Evolutionary conservation across 208 protist species (phyloP).

Genomic region (Wallacemonas collosoma): DNA sequence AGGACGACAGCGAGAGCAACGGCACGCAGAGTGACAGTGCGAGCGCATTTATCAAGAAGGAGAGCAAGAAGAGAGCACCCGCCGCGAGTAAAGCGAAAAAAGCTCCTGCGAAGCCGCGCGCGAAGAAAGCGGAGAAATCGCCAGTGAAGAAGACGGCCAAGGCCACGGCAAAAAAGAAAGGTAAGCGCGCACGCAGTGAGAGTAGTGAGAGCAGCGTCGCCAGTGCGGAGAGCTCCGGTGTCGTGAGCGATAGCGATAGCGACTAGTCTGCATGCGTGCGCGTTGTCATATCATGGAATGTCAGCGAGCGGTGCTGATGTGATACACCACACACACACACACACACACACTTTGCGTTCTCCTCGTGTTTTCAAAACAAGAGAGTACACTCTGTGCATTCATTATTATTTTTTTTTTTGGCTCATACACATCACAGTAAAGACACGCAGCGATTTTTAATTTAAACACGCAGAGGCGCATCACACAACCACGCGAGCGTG

Average conservation of each 20-base stretch:
- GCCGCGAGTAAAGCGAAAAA: conserved; percentile 17
- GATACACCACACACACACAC: no score
- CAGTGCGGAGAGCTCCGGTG: conserved; percentile 19
- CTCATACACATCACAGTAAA: no score
- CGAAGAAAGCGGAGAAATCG: conserved; percentile 24
- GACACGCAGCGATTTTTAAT: no score
- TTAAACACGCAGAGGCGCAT: no score
- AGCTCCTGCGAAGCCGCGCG: conserved; percentile 20
- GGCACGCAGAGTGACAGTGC: conserved; percentile 19
- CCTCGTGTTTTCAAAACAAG: no score
- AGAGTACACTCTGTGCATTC: no score
- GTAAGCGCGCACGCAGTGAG: conserved; percentile 9
- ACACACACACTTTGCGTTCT: no score
- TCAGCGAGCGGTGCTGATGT: no score
- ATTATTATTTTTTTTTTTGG: no score
- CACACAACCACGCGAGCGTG: no score
- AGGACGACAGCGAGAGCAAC: conserved; percentile 12
- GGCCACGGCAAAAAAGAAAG: background rate
- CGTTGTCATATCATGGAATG: no score
- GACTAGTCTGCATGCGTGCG: background rate
- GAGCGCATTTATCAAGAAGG: conserved; percentile 21
- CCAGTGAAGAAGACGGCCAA: conserved; percentile 14
- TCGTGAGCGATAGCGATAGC: conserved; percentile 23
- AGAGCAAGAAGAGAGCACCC: conserved; percentile 11
- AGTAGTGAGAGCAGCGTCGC: conserved; percentile 19